Evolutionary conservation across 108 stramenopile genomes (phyloP).

Genomic region (Aurantiochytrium sp.): DNA sequence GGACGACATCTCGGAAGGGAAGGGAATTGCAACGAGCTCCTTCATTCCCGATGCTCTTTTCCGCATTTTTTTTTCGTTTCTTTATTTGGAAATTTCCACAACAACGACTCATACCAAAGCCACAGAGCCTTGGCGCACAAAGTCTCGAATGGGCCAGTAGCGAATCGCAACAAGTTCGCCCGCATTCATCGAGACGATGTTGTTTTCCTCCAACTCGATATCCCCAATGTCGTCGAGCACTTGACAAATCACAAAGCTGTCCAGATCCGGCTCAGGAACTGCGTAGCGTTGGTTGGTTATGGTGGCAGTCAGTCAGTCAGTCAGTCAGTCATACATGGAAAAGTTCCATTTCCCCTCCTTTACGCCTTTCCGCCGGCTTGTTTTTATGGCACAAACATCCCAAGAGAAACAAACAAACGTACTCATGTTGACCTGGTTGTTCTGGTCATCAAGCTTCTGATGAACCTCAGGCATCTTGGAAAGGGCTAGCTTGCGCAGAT

Average conservation of each 20-base stretch:
- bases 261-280: conserved; percentile 10
- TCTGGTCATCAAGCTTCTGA: not conserved
- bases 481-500: not conserved
- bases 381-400: not conserved
- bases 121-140: not conserved
- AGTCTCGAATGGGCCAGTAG: not conserved
- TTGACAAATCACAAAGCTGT: not conserved
- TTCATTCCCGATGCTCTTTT: too few species aligned
- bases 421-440: conserved; percentile 2
- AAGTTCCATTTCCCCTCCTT: not conserved
- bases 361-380: not conserved
- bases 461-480: not conserved
- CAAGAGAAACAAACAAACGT: not conserved
- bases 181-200: not conserved
- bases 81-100: too few species aligned
- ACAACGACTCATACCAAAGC: not conserved
- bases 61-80: too few species aligned
- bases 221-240: not conserved
- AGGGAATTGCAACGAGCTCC: too few species aligned
- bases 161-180: not conserved
- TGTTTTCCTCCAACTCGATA: not conserved
- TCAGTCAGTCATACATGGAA: not conserved
- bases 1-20: too few species aligned
- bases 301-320: not conserved
- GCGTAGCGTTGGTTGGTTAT: too few species aligned